Evolutionary conservation across 1,284 basidiomycete species (phyloP).

Genomic region (Fomes fomentarius): DNA sequence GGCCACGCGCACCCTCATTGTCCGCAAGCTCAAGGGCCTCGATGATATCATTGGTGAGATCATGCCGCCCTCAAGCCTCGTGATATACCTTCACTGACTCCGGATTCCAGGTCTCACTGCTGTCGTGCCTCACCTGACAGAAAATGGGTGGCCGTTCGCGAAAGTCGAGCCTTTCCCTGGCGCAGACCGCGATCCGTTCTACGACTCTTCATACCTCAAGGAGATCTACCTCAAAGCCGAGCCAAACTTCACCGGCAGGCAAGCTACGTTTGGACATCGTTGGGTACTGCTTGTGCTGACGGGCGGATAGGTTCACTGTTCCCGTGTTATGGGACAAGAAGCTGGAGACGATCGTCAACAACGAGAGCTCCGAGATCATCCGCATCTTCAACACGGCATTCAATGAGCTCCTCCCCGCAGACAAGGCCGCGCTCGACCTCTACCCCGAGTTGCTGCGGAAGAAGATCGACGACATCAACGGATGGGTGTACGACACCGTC

Average conservation of each 20-base stretch:
- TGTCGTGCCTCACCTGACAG: conserved; percentile 90
- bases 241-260: conserved; percentile 70
- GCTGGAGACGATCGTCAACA: conserved; percentile 88
- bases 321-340: conserved; percentile 98
- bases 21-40: conserved; percentile 90
- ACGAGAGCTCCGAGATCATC: conserved; percentile 94
- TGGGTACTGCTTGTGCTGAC: conserved; percentile 40
- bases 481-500: conserved; percentile 84
- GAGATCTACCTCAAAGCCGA: conserved; percentile 87
- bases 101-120: conserved; percentile 71
- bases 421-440: conserved; percentile 52
- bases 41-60: conserved; percentile 80
- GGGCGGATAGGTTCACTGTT: conserved; percentile 64
- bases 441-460: conserved; percentile 25
- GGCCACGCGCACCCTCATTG: conserved; percentile 92
- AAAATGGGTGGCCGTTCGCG: conserved; percentile 89
- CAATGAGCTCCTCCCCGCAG: conserved; percentile 68
- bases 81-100: not conserved
- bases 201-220: conserved; percentile 73
- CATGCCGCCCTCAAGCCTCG: not conserved
- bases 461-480: conserved; percentile 89
- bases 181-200: conserved; percentile 76
- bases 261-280: too few relatives aligned
- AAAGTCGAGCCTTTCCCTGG: conserved; percentile 70
- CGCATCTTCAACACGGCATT: conserved; percentile 89